Conservation (phyloP, 345 rosid species). For the Corchorus olitorius region DNA sequence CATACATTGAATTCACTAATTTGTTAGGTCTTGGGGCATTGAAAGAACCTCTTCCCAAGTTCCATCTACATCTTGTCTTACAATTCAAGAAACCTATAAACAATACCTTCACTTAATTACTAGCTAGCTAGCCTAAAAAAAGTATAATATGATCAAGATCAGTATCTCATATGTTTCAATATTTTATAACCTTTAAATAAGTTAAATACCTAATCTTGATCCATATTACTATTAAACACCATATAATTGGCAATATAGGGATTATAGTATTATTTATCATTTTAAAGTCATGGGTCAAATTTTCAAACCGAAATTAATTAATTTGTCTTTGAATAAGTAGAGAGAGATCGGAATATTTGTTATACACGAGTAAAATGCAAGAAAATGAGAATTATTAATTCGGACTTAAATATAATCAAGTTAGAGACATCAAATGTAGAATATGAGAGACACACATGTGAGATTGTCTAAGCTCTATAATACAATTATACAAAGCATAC, state of each 20-base stretch:
- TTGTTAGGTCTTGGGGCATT: conserved; percentile 30
- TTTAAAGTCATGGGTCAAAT: not conserved
- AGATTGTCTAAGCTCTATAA: not conserved
- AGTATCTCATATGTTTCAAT: too few species aligned
- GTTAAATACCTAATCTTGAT: not conserved
- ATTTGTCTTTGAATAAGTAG: not conserved
- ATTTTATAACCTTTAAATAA: too few species aligned
- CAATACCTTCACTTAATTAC: not conserved
- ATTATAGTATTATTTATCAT: not conserved
- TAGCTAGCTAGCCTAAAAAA: too few species aligned
- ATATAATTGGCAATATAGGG: not conserved
- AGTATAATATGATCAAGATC: too few species aligned
- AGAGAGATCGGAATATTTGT: not conserved
- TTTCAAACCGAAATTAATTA: not conserved
- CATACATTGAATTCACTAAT: not conserved
- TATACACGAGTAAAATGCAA: not conserved
- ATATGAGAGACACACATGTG: not conserved
- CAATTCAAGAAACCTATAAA: not conserved
- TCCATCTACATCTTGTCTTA: not conserved
- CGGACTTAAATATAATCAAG: not conserved
- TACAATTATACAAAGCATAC: too few species aligned
- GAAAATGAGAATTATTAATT: not conserved
- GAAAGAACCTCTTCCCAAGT: conserved; percentile 1
- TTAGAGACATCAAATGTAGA: not conserved
- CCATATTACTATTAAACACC: not conserved